Base-by-base conservation (phyloP, 2,329 filamentous ascomycete genomes). In the Apiospora rasikravindrae region DNA sequence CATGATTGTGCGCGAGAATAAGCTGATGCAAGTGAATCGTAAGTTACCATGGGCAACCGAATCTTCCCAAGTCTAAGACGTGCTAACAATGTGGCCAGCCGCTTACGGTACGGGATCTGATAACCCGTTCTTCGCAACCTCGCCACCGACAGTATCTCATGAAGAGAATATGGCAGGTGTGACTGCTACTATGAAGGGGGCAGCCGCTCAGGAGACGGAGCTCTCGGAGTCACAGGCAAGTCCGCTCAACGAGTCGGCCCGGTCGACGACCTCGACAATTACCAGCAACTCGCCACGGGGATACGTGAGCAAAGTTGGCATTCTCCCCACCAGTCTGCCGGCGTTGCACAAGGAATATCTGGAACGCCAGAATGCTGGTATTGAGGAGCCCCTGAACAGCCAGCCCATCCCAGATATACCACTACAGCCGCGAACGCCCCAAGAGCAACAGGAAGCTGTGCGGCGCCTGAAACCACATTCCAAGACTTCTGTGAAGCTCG, bases 1-100 rank as follows among this genome's bases (percentile, higher is more conserved):
- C 84, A 92, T 98, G 84, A 99, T 99, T 81, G 94, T 99, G 37
- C 91, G 96, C 70, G 96, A 99, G 83, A 98, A 98, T 81, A 96
- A 98, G 82, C 89, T 98, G 81, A 98, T 98, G 95, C 93, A 95
- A 81, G 92, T 92, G 71, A 97, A 95, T 81, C 95, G 94, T 97
- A 86, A 90, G 94, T 90, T 68, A 64, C 72, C 33, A 26, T 47
- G 22, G 37, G 72, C 45, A 61, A 61, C 24, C 68, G 66, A 19
- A 11, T 19, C n/a, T 24, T 40, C 10, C 57, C 24, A 2, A 10
- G 57, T 64, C 22, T 13, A 22, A 40, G 10, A 14, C 19, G 57
- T 64, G 37, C 26, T 51, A 10, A 71, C 44, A 4, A 26, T 19
- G 1, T 69, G n/a, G 29, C 4, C 75, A 89, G 88, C 90, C 71